Percentiles rank a stretch among this genome's conserved stretches.
phyloP scores from a whole-genome alignment of 2,329 filamentous ascomycete genomes.

The Thielaviopsis populi region DNA sequence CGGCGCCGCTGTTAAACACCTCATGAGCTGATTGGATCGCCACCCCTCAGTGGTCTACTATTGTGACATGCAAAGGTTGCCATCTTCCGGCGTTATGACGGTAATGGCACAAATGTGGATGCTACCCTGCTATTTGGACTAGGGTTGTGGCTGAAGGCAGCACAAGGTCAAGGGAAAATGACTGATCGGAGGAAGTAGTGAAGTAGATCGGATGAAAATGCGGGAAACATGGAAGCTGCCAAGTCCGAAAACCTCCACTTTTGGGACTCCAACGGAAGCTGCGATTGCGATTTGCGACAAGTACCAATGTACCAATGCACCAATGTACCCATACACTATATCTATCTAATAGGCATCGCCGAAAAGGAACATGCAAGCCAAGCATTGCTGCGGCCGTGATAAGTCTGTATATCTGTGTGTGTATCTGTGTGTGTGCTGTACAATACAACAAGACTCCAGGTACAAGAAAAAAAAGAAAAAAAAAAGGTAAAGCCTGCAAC shows the following conservation, averaged over 20 bases:
- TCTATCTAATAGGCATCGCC: background rate
- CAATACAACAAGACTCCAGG: background rate
- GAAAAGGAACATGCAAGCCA: background rate
- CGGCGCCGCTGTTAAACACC: background rate
- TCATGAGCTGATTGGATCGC: background rate
- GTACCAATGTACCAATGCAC: background rate
- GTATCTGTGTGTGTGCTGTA: background rate
- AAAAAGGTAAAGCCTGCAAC: background rate
- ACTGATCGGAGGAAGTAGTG: too few relatives aligned
- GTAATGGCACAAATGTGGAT: background rate
- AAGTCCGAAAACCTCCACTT: background rate
- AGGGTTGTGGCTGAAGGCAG: background rate
- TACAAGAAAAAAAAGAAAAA: background rate
- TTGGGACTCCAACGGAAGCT: background rate
- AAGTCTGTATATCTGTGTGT: too few relatives aligned
- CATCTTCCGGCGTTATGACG: background rate
- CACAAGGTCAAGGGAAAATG: background rate
- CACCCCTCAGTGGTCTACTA: background rate
- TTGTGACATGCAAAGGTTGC: background rate
- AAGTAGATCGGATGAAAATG: background rate
- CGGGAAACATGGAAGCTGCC: background rate
- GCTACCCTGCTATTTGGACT: background rate
- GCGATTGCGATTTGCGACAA: background rate
- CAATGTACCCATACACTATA: background rate
- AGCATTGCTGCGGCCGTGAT: background rate